Evolutionary conservation across 164 flowering plant genomes (phyloP).

Genomic region (Vitis cinerea): DNA sequence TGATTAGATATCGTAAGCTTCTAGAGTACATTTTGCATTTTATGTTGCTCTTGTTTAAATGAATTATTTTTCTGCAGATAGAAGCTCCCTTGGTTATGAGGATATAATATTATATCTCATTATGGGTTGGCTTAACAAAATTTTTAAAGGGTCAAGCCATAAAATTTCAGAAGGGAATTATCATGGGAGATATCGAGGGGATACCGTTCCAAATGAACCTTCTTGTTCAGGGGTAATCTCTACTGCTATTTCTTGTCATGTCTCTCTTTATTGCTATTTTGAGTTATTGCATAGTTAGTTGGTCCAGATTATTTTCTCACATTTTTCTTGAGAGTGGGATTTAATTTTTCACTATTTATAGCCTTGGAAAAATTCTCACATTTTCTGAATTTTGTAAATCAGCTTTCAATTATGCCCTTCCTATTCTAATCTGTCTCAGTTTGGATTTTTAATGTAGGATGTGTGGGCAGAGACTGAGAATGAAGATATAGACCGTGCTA

Average conservation of each 20-base stretch:
- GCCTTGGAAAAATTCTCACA: too few species aligned
- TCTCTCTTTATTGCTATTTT: neutral
- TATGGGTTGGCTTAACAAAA: slow-evolving; percentile 86
- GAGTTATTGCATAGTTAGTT: neutral
- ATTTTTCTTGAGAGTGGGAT: neutral
- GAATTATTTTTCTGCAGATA: slow-evolving; percentile 26
- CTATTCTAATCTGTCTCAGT: neutral
- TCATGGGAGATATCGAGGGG: slow-evolving; percentile 55
- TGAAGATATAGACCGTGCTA: slow-evolving; percentile 67
- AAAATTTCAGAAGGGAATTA: slow-evolving; percentile 48
- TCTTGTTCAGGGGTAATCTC: slow-evolving; percentile 47
- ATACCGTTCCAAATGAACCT: slow-evolving; percentile 41
- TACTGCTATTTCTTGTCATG: neutral
- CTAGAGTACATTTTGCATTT: too few species aligned
- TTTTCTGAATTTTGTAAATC: too few species aligned
- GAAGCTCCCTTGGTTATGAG: slow-evolving; percentile 27
- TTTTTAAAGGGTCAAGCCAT: slow-evolving; percentile 66
- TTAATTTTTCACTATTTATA: too few species aligned
- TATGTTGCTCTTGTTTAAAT: neutral
- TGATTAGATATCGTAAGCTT: too few species aligned
- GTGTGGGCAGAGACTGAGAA: slow-evolving; percentile 40
- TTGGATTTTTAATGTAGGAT: slow-evolving; percentile 32
- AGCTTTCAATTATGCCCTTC: neutral
- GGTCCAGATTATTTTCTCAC: neutral
- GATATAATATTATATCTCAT: slow-evolving; percentile 28